Evolutionary conservation across 306 rosid genomes (phyloP), one percentile per base, ranked within the genome.

Genomic region (Macrotyloma uniflorum): DNA sequence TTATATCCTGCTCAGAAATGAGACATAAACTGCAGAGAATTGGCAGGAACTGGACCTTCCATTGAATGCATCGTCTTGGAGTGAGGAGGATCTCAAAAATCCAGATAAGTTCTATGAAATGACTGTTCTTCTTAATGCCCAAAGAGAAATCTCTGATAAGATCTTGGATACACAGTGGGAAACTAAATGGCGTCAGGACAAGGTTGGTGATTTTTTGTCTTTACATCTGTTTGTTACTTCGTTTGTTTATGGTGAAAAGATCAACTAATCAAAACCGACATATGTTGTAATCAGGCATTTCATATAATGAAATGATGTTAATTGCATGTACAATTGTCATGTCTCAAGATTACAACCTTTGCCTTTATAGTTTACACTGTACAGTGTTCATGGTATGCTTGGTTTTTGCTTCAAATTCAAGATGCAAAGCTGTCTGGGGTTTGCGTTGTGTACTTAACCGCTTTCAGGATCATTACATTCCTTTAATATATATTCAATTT

Each of bases 111-210:
- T 93, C 59, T 82, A 88, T 68, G 99, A 95, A 83, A 95, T 95
- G 98, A 91, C 95, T 19, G 79, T 95, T 74, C 99, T 95, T 89
- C 93, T 93, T 62, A 95, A 93, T 67, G 99, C 97, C 54, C 99
- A 95, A 83, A 87, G 96, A 88, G 98, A 95, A 84, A 86, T 95
- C 23, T 88, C 93, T 67, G 97, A 92, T 82, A 89, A 95, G 84
- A 88, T 95, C 71, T 84, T 91, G 90, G 96, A 95, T 80, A 83
- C 93, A n/a, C 97, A 88, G 70, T 93, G 97, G 99, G 94, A 91
- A 84, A 86, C 91, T 53, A 83, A 89, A 83, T 93, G 99, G 99
- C 97, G 93, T 26, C 91, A 95, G 82, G 97, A 88, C 72, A 93
- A 89, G 99, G 97, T 94, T 74, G 53, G 89, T 42, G 38, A 32